Conservation (phyloP, 108 stramenopile genomes). For the Aurantiochytrium sp. region DNA sequence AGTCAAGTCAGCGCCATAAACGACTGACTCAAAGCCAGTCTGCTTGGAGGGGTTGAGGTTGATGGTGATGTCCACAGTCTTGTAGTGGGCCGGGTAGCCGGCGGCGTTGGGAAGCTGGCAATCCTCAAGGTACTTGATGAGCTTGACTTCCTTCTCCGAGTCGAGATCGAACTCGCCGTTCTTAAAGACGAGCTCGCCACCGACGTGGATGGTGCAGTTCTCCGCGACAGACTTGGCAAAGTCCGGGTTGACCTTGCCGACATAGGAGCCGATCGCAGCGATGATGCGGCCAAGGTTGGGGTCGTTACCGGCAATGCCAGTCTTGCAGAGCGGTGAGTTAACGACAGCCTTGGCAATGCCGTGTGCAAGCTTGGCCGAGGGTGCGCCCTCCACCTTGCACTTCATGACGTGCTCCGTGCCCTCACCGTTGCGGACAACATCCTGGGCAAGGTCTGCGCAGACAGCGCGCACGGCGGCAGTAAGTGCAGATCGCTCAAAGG, state of each 20-base stretch:
- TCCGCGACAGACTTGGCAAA: not conserved
- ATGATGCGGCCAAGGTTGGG: slow-evolving; percentile 97
- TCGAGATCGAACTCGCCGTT: slow-evolving; percentile 83
- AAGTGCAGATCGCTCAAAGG: slow-evolving; percentile 59
- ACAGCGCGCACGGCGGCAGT: slow-evolving; percentile 64
- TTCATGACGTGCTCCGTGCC: slow-evolving; percentile 93
- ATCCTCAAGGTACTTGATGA: slow-evolving; percentile 77
- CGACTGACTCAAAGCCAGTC: slow-evolving; percentile 30
- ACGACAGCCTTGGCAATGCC: slow-evolving; percentile 78
- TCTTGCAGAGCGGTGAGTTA: slow-evolving; percentile 87
- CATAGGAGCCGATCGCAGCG: slow-evolving; percentile 79
- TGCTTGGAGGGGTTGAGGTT: slow-evolving; percentile 57
- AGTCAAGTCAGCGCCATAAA: slow-evolving; percentile 87
- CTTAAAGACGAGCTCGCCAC: slow-evolving; percentile 75
- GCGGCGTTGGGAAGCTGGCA: slow-evolving; percentile 62
- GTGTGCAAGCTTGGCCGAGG: slow-evolving; percentile 67
- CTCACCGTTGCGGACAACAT: slow-evolving; percentile 96
- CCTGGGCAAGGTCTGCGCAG: slow-evolving; percentile 68
- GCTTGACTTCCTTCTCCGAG: slow-evolving; percentile 72
- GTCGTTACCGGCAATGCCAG: slow-evolving; percentile 90
- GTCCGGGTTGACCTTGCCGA: slow-evolving; percentile 61
- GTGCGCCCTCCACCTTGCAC: slow-evolving; percentile 69
- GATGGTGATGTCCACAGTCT: slow-evolving; percentile 74
- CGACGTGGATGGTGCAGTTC: slow-evolving; percentile 38
- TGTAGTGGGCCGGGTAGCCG: slow-evolving; percentile 73